Base-by-base conservation (phyloP, 2,329 filamentous ascomycete species). In the Diplodia mutila region DNA sequence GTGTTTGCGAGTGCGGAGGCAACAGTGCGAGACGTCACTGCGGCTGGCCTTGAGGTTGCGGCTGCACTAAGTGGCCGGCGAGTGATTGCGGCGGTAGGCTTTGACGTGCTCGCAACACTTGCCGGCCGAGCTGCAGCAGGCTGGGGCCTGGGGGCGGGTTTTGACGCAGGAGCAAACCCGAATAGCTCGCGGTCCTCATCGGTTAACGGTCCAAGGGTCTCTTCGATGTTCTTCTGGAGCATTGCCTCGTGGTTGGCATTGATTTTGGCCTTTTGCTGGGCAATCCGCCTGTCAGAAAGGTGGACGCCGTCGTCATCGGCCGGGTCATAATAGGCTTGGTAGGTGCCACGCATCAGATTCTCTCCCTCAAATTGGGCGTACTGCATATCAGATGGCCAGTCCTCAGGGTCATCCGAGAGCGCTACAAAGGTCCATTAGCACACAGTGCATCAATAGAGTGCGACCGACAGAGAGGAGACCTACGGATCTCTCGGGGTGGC, bases 221-320 rank as follows among this genome's bases (percentile, higher is more conserved):
- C 85, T 42, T 89, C 87, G 63, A 91, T 84, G 69, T 91, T 87
- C 71, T 86, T 86, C 73, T 88, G 83, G 69, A 94, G 90, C 69
- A 87, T 85, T 61, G 89, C 86, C 69, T 94, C 89, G 2, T 89
- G 84, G 68, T 87, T 84, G 71, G 86, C 80, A 52, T 80, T 78
- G 39, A 77, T 74, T 57, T 72, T 75, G 64, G 76, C 27, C 81
- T 84, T 57, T 76, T 83, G 71, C 80, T 82, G 76, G 82, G 78
- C 77, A 59, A 78, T 75, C 71, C 90, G 84, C 69, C 85, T 87
- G 54, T 91, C 89, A 21, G 84, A 81, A 3, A 84, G 83, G 14
- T 89, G 86, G 69, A 90, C 82, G 29, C 91, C 90, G 69, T 91
- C 85, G 65, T 90, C 88, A 71, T 88, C 91, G 69, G 89, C 83